Conservation (phyloP, 805 yeast genomes). For the Saccharomycopsis fodiens region DNA sequence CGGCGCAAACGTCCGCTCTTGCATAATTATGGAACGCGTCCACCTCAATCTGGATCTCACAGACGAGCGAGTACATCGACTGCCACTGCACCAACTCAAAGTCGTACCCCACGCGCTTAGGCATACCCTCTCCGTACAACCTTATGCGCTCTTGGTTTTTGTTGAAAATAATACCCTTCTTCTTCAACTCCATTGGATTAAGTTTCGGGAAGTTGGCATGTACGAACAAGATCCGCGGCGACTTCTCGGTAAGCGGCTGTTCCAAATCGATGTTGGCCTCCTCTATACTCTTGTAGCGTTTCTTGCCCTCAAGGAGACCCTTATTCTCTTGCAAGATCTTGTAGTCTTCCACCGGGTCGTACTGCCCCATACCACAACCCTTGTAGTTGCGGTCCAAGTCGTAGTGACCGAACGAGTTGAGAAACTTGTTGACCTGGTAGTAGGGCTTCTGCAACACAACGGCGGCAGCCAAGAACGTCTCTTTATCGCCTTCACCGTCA, state of each 20-base stretch:
- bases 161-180: slow-evolving; percentile 34
- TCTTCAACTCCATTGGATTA: slow-evolving; percentile 48
- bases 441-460: slow-evolving; percentile 50
- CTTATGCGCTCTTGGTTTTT: slow-evolving; percentile 43
- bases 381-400: slow-evolving; percentile 21
- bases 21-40: slow-evolving; percentile 36
- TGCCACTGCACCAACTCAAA: slow-evolving; percentile 54
- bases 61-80: slow-evolving; percentile 46
- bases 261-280: slow-evolving; percentile 18
- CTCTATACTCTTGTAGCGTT: slow-evolving; percentile 9
- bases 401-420: slow-evolving; percentile 49
- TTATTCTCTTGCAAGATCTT: slow-evolving; percentile 26
- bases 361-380: slow-evolving; percentile 53
- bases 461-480: slow-evolving; percentile 52
- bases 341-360: slow-evolving; percentile 47
- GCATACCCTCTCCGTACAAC: slow-evolving; percentile 51
- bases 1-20: slow-evolving; percentile 39
- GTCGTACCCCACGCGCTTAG: slow-evolving; percentile 44
- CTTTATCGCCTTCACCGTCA: slow-evolving; percentile 52
- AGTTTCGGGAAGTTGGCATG: slow-evolving; percentile 65
- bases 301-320: slow-evolving; percentile 6
- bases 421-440: slow-evolving; percentile 51
- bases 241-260: slow-evolving; percentile 19
- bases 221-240: slow-evolving; percentile 40
- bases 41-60: slow-evolving; percentile 41